Evolutionary conservation across 208 protist species (phyloP).

Genomic region (Cochliopodium minus): DNA sequence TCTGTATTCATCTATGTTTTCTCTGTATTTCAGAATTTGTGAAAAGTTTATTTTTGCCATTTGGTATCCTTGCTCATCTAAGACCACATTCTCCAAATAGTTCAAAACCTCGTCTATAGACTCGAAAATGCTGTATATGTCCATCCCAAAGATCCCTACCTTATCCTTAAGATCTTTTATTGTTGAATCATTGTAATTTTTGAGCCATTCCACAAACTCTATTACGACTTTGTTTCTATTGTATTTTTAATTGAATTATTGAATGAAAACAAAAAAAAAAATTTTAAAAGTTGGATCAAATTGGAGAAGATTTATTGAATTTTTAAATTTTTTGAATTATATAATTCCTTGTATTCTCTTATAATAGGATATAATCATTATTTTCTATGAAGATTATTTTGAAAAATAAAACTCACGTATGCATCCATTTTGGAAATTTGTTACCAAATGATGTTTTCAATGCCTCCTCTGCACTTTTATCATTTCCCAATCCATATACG

Average conservation of each 20-base stretch:
- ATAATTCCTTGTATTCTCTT: too few species aligned
- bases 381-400: too few species aligned
- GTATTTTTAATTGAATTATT: too few species aligned
- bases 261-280: too few species aligned
- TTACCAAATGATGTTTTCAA: too few species aligned
- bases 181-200: slow-evolving; percentile 1
- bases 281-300: too few species aligned
- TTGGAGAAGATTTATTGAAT: too few species aligned
- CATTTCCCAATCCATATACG: background rate
- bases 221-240: slow-evolving; percentile 6
- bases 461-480: background rate
- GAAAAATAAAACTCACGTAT: too few species aligned
- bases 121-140: slow-evolving; percentile 12
- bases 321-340: too few species aligned
- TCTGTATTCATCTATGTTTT: background rate
- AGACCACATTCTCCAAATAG: slow-evolving; percentile 14
- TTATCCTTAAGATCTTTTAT: background rate
- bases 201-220: slow-evolving; percentile 17
- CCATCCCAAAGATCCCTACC: slow-evolving; percentile 18
- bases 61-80: background rate
- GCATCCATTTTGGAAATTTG: too few species aligned
- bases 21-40: background rate
- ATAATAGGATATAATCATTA: too few species aligned
- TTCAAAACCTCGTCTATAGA: slow-evolving; percentile 12
- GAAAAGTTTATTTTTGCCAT: background rate